A percentile compares a stretch with the other conserved stretches of the same genome.
Evolutionary conservation across 257 asterid genomes (phyloP).

Genomic region (Fraxinus cuspidata): DNA sequence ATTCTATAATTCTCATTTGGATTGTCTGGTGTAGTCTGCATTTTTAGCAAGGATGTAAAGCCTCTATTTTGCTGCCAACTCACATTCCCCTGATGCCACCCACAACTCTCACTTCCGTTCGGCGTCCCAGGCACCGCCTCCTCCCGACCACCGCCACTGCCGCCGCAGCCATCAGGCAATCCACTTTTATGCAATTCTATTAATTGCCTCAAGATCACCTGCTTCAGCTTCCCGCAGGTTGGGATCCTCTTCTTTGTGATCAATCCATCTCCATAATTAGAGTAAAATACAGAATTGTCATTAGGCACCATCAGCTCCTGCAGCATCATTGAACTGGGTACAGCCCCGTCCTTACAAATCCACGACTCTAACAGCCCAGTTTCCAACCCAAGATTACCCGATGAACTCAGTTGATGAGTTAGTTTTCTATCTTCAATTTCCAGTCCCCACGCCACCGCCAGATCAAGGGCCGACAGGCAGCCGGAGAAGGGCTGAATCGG

Average conservation of each 20-base stretch:
- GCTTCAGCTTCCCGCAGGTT: conserved; percentile 76
- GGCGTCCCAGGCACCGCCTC: conserved; percentile 57
- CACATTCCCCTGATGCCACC: conserved; percentile 46
- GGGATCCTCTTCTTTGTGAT: conserved; percentile 46
- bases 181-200: conserved; percentile 35
- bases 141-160: conserved; percentile 33
- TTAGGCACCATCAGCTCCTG: conserved; percentile 82
- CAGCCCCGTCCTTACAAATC: conserved; percentile 31
- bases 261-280: conserved; percentile 38
- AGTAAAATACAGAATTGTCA: conserved; percentile 33
- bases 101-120: background rate
- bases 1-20: conserved; percentile 29
- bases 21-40: conserved; percentile 41
- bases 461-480: conserved; percentile 56
- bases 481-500: conserved; percentile 71
- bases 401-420: conserved; percentile 1
- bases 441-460: conserved; percentile 85
- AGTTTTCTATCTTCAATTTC: conserved; percentile 44
- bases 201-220: conserved; percentile 70
- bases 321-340: conserved; percentile 17
- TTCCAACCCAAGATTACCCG: background rate
- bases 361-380: conserved; percentile 16
- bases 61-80: conserved; percentile 35
- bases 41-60: conserved; percentile 62
- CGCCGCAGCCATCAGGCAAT: conserved; percentile 36